phyloP scores from a whole-genome alignment of 2,329 filamentous ascomycete species.

The Apiospora phragmitis region DNA sequence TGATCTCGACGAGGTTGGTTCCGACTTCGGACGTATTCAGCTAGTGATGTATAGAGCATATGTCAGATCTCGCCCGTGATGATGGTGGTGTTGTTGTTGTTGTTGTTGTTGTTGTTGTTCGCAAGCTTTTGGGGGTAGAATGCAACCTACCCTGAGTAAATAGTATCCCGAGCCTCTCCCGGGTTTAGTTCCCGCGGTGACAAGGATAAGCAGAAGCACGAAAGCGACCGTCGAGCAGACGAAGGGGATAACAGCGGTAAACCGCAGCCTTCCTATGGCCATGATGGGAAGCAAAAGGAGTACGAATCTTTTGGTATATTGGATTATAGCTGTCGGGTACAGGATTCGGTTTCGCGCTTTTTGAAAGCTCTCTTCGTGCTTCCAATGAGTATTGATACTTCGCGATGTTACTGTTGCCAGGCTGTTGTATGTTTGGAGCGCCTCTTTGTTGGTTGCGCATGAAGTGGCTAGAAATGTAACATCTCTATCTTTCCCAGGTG shows the following conservation, averaged over 20 bases:
- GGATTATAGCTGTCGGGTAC: background rate
- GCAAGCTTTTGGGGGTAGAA: too few relatives aligned
- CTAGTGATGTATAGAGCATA: background rate
- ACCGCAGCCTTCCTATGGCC: background rate
- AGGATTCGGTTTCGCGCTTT: too few relatives aligned
- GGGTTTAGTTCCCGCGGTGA: background rate
- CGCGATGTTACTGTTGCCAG: background rate
- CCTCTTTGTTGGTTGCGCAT: background rate
- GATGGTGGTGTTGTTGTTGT: too few relatives aligned
- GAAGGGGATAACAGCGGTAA: conserved; percentile 9
- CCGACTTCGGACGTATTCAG: conserved; percentile 11
- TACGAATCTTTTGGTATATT: background rate
- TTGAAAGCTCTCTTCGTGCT: background rate
- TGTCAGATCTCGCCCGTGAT: background rate
- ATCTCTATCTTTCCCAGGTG: background rate
- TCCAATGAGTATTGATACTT: background rate
- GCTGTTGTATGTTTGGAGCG: too few relatives aligned
- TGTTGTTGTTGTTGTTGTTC: background rate
- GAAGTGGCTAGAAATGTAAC: background rate
- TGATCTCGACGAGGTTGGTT: background rate
- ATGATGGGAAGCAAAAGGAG: background rate
- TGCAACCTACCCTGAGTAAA: background rate
- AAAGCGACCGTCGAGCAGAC: conserved; percentile 2
- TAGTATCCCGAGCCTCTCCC: background rate
- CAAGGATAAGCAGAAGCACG: background rate